These are phyloP conservation scores for Adenanthera pavonina DNA, from an alignment of 306 rosid genomes.

Conservation along the genomic window DNA sequence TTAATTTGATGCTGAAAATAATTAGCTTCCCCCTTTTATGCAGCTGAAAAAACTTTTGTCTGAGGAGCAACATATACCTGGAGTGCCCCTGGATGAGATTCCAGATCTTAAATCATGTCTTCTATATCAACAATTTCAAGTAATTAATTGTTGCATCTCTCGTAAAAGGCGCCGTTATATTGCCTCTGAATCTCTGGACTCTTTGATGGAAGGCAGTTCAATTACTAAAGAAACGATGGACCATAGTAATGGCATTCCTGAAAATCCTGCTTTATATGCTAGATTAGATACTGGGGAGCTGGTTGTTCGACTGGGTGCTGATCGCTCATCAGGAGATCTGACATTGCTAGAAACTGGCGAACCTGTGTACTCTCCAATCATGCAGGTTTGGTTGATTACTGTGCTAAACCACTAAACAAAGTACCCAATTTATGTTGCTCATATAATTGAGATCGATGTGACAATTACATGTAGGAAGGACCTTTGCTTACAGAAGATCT, in stretches of 20 bases:
- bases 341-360: slow-evolving; percentile 97
- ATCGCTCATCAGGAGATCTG: slow-evolving; percentile 58
- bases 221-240: slow-evolving; percentile 49
- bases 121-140: slow-evolving; percentile 86
- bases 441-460: slow-evolving; percentile 38
- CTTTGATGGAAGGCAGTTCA: slow-evolving; percentile 66
- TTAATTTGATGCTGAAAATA: not conserved
- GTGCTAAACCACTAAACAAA: slow-evolving; percentile 16
- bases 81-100: slow-evolving; percentile 79
- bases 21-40: not conserved
- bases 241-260: slow-evolving; percentile 40
- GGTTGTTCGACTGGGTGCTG: slow-evolving; percentile 88
- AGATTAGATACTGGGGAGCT: slow-evolving; percentile 75
- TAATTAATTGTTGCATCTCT: slow-evolving; percentile 88
- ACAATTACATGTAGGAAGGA: slow-evolving; percentile 72
- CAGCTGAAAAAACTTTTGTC: slow-evolving; percentile 60
- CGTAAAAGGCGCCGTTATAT: slow-evolving; percentile 73
- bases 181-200: slow-evolving; percentile 78
- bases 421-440: slow-evolving; percentile 23
- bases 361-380: slow-evolving; percentile 84
- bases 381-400: slow-evolving; percentile 72
- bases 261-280: slow-evolving; percentile 72
- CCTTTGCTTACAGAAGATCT: slow-evolving; percentile 97
- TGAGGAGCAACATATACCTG: slow-evolving; percentile 70
- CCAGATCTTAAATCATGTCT: slow-evolving; percentile 93